phyloP scores from a whole-genome alignment of 2,329 filamentous ascomycete genomes.

The Curvularia spicifera region DNA sequence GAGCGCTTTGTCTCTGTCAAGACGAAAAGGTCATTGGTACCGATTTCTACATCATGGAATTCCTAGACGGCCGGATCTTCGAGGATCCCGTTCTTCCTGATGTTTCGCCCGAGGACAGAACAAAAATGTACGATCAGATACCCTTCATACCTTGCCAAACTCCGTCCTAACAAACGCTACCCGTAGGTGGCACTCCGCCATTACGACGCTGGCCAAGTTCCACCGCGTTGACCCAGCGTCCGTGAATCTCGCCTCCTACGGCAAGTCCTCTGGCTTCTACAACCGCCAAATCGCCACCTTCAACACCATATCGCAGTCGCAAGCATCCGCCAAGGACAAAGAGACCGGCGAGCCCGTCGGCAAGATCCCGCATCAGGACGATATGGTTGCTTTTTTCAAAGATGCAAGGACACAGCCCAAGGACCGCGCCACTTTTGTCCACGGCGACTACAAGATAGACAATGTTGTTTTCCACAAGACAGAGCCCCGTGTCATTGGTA shows the following conservation, averaged over 20 bases:
- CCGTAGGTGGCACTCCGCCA: slow-evolving; percentile 77
- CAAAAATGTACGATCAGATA: slow-evolving; percentile 63
- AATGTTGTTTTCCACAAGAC: slow-evolving; percentile 79
- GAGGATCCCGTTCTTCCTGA: slow-evolving; percentile 84
- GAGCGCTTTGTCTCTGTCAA: slow-evolving; percentile 83
- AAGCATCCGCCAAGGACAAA: slow-evolving; percentile 75
- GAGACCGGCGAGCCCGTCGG: slow-evolving; percentile 81
- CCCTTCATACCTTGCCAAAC: background rate
- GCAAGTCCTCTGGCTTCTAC: slow-evolving; percentile 79
- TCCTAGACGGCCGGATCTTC: slow-evolving; percentile 90
- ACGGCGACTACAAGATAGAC: slow-evolving; percentile 91
- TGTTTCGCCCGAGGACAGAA: slow-evolving; percentile 71
- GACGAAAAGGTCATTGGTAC: slow-evolving; percentile 82
- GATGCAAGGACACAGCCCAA: slow-evolving; percentile 72
- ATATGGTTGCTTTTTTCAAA: slow-evolving; percentile 79
- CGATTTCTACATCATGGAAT: slow-evolving; percentile 97
- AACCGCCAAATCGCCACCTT: slow-evolving; percentile 85
- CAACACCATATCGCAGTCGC: slow-evolving; percentile 75
- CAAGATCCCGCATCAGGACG: slow-evolving; percentile 80
- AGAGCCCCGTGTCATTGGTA: slow-evolving; percentile 85
- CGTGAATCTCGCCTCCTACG: slow-evolving; percentile 75
- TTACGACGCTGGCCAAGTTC: slow-evolving; percentile 82
- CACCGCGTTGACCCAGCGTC: slow-evolving; percentile 73
- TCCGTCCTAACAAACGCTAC: slow-evolving; percentile 1
- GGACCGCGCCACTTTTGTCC: slow-evolving; percentile 80